phyloP scores from a whole-genome alignment of 225 moss, liverwort and hornwort species.

The Pleurozium schreberi region DNA sequence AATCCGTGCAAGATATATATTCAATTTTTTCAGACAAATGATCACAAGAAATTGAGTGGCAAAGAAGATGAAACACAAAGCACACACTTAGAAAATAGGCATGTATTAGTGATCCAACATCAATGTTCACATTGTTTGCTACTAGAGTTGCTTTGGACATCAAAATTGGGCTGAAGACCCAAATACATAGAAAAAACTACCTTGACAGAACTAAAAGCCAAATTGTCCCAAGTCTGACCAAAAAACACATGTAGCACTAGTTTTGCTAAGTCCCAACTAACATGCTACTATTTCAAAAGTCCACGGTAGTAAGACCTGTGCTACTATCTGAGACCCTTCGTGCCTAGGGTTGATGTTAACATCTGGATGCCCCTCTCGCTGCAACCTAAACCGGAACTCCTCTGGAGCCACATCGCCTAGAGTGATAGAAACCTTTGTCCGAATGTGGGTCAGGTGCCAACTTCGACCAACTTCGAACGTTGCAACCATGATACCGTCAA shows the following conservation, averaged over 20 bases:
- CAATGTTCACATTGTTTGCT: too few species aligned
- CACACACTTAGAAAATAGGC: too few species aligned
- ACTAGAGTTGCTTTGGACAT: not conserved
- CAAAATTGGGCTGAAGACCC: not conserved
- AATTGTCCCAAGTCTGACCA: accelerated
- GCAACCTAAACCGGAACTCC: too few species aligned
- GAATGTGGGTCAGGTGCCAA: not conserved
- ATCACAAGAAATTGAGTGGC: not conserved
- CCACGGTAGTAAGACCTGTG: too few species aligned
- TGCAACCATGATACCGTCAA: not conserved
- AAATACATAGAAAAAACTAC: not conserved
- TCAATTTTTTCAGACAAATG: not conserved
- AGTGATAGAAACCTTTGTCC: not conserved
- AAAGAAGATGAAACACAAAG: not conserved
- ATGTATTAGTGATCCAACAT: too few species aligned
- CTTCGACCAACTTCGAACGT: not conserved
- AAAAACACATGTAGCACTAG: not conserved
- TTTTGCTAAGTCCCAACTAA: not conserved
- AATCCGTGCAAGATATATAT: too few species aligned
- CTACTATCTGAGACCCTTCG: not conserved
- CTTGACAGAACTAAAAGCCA: accelerated
- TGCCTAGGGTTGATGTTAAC: not conserved
- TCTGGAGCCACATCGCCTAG: too few species aligned
- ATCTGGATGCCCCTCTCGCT: not conserved
- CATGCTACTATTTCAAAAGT: too few species aligned